Evolutionary conservation across 176 grass and related monocot species (phyloP).

Genomic region (Carex kokanica): DNA sequence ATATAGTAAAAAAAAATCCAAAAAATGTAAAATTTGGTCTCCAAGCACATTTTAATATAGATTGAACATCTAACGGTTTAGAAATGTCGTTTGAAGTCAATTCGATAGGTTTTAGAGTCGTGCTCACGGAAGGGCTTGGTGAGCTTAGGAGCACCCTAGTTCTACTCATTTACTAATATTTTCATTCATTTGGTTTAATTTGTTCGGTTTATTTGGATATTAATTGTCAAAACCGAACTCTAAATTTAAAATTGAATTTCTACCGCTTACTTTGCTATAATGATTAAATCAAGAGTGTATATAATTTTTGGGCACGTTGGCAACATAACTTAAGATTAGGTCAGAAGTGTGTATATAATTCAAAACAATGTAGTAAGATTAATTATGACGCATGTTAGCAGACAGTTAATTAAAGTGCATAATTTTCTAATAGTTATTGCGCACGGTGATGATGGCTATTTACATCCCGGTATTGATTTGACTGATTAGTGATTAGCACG

Average conservation of each 20-base stretch:
- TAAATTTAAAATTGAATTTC: not conserved
- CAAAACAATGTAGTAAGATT: not conserved
- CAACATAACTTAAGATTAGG: not conserved
- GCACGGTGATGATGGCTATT: not conserved
- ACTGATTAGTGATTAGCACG: not conserved
- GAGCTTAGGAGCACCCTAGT: no score
- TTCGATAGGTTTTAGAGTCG: no score
- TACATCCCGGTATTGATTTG: not conserved
- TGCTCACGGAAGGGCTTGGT: no score
- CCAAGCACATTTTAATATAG: no score
- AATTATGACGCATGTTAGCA: conserved; percentile 11
- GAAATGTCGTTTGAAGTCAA: no score
- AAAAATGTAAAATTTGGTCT: no score
- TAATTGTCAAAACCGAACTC: no score
- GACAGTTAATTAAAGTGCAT: not conserved
- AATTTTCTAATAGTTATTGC: not conserved
- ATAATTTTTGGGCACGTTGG: not conserved
- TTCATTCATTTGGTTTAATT: no score
- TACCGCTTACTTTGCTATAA: not conserved
- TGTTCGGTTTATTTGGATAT: no score
- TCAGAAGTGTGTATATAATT: not conserved
- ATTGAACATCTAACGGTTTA: no score
- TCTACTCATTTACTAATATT: no score
- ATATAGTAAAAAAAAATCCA: no score
- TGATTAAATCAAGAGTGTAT: not conserved